Conservation (phyloP, 2,329 filamentous ascomycete genomes). For the Sporothrix globosa region DNA sequence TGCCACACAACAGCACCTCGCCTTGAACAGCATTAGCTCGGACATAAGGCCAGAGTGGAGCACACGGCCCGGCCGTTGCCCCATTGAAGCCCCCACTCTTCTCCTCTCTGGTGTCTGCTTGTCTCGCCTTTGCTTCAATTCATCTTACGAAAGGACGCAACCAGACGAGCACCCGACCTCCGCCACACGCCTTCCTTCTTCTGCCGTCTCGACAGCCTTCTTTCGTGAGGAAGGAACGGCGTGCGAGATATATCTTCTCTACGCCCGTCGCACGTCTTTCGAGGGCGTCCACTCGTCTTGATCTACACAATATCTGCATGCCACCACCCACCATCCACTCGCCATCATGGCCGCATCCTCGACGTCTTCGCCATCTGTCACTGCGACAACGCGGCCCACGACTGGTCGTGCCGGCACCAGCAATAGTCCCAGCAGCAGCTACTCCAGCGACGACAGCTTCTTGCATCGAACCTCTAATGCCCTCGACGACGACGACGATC, state of each 20-base stretch:
- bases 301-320: neutral
- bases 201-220: neutral
- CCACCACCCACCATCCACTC: neutral
- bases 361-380: neutral
- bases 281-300: neutral
- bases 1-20: neutral
- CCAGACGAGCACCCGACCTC: neutral
- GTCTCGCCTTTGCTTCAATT: neutral
- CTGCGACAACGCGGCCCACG: neutral
- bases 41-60: conserved; percentile 13
- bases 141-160: neutral
- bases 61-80: conserved; percentile 7
- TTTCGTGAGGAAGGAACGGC: conserved; percentile 2
- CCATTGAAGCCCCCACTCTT: neutral
- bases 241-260: conserved; percentile 2
- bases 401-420: neutral
- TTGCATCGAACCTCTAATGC: neutral
- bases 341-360: conserved; percentile 1
- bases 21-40: neutral
- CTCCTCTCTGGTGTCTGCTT: neutral
- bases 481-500: neutral
- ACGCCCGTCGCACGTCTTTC: too few species aligned
- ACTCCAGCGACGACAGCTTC: conserved; percentile 11
- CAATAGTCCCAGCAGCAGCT: conserved; percentile 12
- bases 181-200: neutral